These are phyloP conservation scores for Lepidium africanum DNA, from an alignment of 345 rosid species.

Conservation along the genomic window DNA sequence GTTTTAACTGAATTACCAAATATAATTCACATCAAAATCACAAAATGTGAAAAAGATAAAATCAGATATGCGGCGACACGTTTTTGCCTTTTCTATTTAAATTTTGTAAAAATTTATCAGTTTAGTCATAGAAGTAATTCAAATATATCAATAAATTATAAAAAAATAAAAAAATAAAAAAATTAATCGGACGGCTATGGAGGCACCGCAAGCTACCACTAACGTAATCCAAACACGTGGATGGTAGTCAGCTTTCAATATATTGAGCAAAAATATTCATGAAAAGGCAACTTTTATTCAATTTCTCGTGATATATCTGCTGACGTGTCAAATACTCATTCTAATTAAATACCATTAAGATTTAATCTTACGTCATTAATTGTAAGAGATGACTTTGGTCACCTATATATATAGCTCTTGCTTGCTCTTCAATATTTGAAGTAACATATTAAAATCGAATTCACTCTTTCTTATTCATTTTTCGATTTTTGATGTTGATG, in stretches of 20 bases:
- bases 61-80: slow-evolving; percentile 26
- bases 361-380: neutral
- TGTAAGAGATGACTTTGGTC: slow-evolving; percentile 8
- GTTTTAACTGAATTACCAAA: too few relatives aligned
- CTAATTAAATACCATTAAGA: neutral
- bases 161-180: neutral
- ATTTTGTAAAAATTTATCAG: neutral
- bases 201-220: slow-evolving; percentile 3
- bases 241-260: neutral
- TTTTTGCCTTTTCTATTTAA: neutral
- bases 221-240: slow-evolving; percentile 5
- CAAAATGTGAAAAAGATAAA: neutral
- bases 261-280: neutral
- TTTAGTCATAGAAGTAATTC: neutral
- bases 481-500: slow-evolving; percentile 26
- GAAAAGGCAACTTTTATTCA: slow-evolving; percentile 16
- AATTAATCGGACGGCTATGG: neutral
- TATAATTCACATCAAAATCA: too few relatives aligned
- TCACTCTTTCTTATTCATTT: neutral
- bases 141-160: neutral
- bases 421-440: neutral
- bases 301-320: slow-evolving; percentile 6
- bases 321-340: slow-evolving; percentile 5
- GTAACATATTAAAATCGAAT: neutral
- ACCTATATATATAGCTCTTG: slow-evolving; percentile 25